Evolutionary conservation across 768 basidiomycete genomes (phyloP).

Genomic region (Auriscalpium vulgare): DNA sequence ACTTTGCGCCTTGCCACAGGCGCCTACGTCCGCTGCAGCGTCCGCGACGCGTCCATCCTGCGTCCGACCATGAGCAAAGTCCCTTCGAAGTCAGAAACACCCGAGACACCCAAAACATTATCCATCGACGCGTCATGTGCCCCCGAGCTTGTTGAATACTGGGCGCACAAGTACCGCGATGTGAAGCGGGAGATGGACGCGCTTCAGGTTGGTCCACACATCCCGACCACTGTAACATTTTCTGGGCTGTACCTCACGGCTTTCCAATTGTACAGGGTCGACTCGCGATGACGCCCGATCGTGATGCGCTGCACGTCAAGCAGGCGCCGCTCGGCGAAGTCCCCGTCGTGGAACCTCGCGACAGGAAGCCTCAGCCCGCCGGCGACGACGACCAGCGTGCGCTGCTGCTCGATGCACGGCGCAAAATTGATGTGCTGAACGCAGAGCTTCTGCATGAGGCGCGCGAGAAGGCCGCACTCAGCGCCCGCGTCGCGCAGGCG

Average conservation of each 20-base stretch:
- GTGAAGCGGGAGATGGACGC: conserved; percentile 7
- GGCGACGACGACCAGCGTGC: neutral
- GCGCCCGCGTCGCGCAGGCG: neutral
- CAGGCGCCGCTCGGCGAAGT: neutral
- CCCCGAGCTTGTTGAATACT: conserved; percentile 12
- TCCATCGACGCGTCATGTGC: conserved; percentile 1
- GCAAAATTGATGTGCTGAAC: neutral
- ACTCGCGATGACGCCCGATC: neutral
- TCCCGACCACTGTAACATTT: neutral
- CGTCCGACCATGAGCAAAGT: too few relatives aligned
- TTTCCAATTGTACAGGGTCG: neutral
- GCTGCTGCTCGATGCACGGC: neutral
- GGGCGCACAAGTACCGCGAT: conserved; percentile 10
- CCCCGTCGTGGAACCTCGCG: neutral
- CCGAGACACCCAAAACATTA: too few relatives aligned
- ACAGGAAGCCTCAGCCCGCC: neutral
- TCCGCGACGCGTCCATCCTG: too few relatives aligned
- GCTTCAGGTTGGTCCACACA: conserved; percentile 4
- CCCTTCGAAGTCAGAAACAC: too few relatives aligned
- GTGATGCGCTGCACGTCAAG: neutral
- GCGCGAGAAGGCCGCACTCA: neutral
- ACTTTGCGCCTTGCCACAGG: too few relatives aligned
- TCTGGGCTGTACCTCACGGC: neutral
- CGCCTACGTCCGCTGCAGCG: too few relatives aligned
- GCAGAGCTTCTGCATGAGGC: neutral